A percentile compares a stretch with the other conserved stretches of the same genome.
Conservation (phyloP, 2,329 filamentous ascomycete species). For the Cytospora piceae region DNA sequence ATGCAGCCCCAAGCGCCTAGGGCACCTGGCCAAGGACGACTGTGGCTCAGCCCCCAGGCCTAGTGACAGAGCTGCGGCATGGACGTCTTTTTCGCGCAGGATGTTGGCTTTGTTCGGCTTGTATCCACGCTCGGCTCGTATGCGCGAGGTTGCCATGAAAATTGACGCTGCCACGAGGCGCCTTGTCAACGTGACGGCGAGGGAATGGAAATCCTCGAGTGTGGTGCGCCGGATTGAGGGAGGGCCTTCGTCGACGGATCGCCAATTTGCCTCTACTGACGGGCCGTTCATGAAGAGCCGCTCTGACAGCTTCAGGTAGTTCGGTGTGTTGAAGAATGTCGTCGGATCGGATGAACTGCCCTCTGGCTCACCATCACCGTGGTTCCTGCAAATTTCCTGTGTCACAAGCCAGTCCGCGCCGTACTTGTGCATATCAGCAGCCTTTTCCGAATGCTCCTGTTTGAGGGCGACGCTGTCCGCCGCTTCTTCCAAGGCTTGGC, state of each 20-base stretch:
- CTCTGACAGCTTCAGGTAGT: slow-evolving; percentile 67
- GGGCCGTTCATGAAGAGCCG: slow-evolving; percentile 76
- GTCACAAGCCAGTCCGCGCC: slow-evolving; percentile 70
- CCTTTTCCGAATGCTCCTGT: slow-evolving; percentile 66
- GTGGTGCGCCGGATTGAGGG: slow-evolving; percentile 77
- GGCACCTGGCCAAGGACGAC: slow-evolving; percentile 52
- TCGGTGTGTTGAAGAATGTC: slow-evolving; percentile 58
- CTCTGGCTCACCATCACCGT: slow-evolving; percentile 29
- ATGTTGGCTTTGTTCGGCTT: slow-evolving; percentile 37
- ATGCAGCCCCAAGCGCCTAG: slow-evolving; percentile 54
- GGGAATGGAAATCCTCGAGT: slow-evolving; percentile 73
- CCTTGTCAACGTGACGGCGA: slow-evolving; percentile 69
- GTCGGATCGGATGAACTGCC: slow-evolving; percentile 25
- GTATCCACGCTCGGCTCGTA: slow-evolving; percentile 53
- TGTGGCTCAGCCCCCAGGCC: slow-evolving; percentile 44
- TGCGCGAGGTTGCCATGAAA: slow-evolving; percentile 70
- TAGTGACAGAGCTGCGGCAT: slow-evolving; percentile 53
- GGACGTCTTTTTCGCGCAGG: slow-evolving; percentile 51
- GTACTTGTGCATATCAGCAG: slow-evolving; percentile 63
- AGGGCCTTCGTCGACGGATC: slow-evolving; percentile 54
- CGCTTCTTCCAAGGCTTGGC: slow-evolving; percentile 65
- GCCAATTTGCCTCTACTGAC: slow-evolving; percentile 69
- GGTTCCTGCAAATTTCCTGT: slow-evolving; percentile 33
- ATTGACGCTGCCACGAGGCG: slow-evolving; percentile 71
- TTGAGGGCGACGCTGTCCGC: slow-evolving; percentile 67